Evolutionary conservation across 2,329 filamentous ascomycete species (phyloP).

Genomic region (Orbilia quercus): DNA sequence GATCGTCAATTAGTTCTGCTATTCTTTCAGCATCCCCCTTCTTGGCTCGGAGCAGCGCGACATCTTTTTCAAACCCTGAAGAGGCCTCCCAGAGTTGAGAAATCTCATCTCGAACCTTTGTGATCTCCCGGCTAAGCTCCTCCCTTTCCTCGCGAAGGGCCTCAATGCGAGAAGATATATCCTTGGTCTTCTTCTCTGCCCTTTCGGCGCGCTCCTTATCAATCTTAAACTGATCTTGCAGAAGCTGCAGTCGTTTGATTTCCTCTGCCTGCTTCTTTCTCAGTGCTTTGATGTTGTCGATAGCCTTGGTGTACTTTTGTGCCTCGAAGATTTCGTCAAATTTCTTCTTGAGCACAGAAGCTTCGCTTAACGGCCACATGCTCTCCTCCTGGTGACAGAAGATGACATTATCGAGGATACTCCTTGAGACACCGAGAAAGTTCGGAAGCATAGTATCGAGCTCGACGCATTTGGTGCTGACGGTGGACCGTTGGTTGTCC

Average conservation of each 20-base stretch:
- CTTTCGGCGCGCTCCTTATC: conserved; percentile 87
- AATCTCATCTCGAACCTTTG: conserved; percentile 38
- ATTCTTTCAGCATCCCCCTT: conserved; percentile 16
- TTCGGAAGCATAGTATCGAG: conserved; percentile 85
- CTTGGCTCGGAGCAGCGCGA: conserved; percentile 26
- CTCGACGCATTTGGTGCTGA: conserved; percentile 83
- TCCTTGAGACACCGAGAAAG: conserved; percentile 86
- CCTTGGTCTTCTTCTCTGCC: conserved; percentile 59
- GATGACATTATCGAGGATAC: conserved; percentile 92
- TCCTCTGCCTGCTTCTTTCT: conserved; percentile 84
- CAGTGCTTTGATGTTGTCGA: conserved; percentile 90
- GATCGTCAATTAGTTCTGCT: conserved; percentile 33
- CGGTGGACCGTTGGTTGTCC: conserved; percentile 80
- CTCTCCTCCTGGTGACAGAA: conserved; percentile 99
- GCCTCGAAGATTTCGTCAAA: conserved; percentile 99
- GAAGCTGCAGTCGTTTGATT: conserved; percentile 76
- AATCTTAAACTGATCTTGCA: conserved; percentile 80
- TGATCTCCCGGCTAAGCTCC: conserved; percentile 45
- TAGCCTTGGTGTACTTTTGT: conserved; percentile 94
- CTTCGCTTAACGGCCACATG: conserved; percentile 94
- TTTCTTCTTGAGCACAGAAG: conserved; percentile 83
- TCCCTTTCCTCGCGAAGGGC: conserved; percentile 43
- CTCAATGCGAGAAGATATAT: conserved; percentile 41
- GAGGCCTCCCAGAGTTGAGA: conserved; percentile 27
- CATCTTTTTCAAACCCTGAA: conserved; percentile 36